A percentile compares a stretch with the other conserved stretches of the same genome.
Evolutionary conservation across 352 stramenopile species (phyloP).

Genomic region (Pythium coloratum): DNA sequence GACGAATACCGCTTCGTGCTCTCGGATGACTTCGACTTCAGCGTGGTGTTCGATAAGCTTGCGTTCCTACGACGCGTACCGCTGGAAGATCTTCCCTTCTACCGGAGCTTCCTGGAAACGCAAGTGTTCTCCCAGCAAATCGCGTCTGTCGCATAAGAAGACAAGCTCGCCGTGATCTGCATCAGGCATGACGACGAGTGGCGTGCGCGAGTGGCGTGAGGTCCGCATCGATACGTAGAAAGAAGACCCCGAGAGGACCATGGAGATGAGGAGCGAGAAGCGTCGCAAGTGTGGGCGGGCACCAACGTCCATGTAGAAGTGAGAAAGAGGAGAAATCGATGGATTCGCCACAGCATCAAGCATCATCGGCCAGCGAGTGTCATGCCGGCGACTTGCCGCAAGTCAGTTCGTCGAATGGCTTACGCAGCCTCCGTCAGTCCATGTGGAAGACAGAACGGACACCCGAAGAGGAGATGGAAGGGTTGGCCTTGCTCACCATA

Average conservation of each 20-base stretch:
- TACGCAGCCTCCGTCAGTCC: not conserved
- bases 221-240: not conserved
- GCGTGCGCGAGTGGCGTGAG: not conserved
- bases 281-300: not conserved
- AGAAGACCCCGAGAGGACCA: not conserved
- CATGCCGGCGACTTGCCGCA: not conserved
- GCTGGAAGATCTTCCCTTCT: conserved; percentile 62
- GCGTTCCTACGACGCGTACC: conserved; percentile 63
- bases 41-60: conserved; percentile 83
- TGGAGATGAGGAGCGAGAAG: not conserved
- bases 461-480: not conserved
- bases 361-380: not conserved
- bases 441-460: conserved; percentile 10
- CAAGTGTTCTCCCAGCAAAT: conserved; percentile 88
- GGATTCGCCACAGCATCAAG: not conserved
- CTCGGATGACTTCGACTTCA: conserved; percentile 85
- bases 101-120: conserved; percentile 79
- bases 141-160: conserved; percentile 47
- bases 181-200: not conserved
- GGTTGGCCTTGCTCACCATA: conserved; percentile 4
- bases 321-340: not conserved
- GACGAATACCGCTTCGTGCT: conserved; percentile 85
- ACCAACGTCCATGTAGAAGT: not conserved
- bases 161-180: not conserved
- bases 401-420: not conserved